Evolutionary conservation across 352 stramenopile species (phyloP).

Genomic region (Pythium guiyangense): DNA sequence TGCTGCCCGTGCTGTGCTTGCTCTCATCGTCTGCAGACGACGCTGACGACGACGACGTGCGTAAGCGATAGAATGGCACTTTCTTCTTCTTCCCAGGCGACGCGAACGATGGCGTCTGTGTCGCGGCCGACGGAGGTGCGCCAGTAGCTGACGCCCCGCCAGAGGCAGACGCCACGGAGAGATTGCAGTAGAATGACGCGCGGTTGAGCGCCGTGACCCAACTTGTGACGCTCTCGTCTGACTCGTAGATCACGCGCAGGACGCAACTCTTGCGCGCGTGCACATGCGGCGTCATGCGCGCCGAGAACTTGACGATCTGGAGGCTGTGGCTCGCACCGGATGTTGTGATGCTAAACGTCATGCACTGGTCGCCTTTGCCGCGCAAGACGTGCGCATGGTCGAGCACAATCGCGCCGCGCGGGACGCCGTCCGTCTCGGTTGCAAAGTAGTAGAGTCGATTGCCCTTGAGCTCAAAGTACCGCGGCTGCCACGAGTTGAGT

Average conservation of each 20-base stretch:
- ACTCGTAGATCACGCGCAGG: constrained; percentile 54
- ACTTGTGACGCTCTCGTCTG: constrained; percentile 35
- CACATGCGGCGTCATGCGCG: constrained; percentile 62
- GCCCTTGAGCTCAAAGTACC: constrained; percentile 81
- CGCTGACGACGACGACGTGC: constrained; percentile 37
- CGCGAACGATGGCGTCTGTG: constrained; percentile 13
- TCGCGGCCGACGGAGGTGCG: constrained; percentile 22
- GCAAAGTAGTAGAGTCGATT: constrained; percentile 80
- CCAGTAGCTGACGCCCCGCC: constrained; percentile 23
- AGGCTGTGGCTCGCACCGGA: constrained; percentile 45
- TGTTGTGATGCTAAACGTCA: constrained; percentile 69
- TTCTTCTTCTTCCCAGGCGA: constrained; percentile 32
- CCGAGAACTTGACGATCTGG: constrained; percentile 70
- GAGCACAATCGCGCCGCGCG: constrained; percentile 64
- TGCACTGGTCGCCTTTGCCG: constrained; percentile 51
- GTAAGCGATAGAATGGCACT: constrained; percentile 52
- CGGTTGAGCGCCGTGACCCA: constrained; percentile 71
- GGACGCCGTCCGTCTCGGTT: constrained; percentile 66
- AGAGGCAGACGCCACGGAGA: too few relatives aligned
- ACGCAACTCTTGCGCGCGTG: constrained; percentile 55
- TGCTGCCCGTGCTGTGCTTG: constrained; percentile 5
- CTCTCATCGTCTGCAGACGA: constrained; percentile 32
- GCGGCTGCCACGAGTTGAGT: constrained; percentile 69
- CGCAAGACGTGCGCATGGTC: constrained; percentile 65
- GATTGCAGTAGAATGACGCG: constrained; percentile 67